A percentile compares a stretch with the other conserved stretches of the same genome.
These are phyloP conservation scores for Auriscalpium orientale DNA, from an alignment of 768 basidiomycete genomes.

Conservation along the genomic window DNA sequence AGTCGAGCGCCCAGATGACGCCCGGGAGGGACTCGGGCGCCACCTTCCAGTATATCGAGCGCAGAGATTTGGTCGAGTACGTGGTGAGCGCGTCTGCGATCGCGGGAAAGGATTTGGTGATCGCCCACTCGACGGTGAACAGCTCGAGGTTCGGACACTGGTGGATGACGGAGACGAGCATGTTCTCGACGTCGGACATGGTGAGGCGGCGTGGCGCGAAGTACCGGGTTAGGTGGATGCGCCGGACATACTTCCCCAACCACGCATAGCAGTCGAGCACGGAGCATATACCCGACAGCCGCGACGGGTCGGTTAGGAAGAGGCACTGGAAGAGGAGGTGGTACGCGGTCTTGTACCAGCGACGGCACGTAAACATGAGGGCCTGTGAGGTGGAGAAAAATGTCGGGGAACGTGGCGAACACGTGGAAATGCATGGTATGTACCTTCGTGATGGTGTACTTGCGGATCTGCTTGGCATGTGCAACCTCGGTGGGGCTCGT, in stretches of 20 bases:
- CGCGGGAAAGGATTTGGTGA: conserved; percentile 50
- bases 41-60: conserved; percentile 55
- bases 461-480: conserved; percentile 49
- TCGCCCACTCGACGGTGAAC: conserved; percentile 61
- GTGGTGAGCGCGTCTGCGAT: conserved; percentile 58
- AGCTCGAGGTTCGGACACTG: conserved; percentile 70
- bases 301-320: conserved; percentile 55
- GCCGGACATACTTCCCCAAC: conserved; percentile 63
- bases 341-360: conserved; percentile 52
- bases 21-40: conserved; percentile 49
- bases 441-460: conserved; percentile 65
- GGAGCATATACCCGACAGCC: conserved; percentile 43
- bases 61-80: conserved; percentile 42
- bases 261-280: conserved; percentile 45
- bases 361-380: conserved; percentile 59
- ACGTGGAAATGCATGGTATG: conserved; percentile 9
- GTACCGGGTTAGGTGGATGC: conserved; percentile 62
- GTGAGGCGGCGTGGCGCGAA: conserved; percentile 33
- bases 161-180: conserved; percentile 49
- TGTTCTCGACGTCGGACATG: conserved; percentile 42
- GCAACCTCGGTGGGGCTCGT: conserved; percentile 53
- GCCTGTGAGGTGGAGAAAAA: conserved; percentile 31
- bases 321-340: conserved; percentile 65
- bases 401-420: background rate
- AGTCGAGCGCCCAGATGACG: conserved; percentile 65